Evolutionary conservation across 345 rosid genomes (phyloP).

Genomic region (Linum trigynum): DNA sequence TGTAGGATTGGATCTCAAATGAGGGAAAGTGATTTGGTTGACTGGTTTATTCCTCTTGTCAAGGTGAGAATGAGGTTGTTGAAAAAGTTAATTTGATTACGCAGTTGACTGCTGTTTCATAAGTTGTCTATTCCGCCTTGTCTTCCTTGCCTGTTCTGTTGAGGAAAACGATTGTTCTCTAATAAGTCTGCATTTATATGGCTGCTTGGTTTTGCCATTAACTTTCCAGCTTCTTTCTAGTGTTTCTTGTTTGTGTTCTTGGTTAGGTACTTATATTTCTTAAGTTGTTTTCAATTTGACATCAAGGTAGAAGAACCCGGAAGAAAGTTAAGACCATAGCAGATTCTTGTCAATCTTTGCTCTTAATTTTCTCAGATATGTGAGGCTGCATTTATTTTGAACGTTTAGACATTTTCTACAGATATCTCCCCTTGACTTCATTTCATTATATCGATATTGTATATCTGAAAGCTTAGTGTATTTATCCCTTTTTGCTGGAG

Average conservation of each 20-base stretch:
- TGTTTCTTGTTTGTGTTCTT: too few species aligned
- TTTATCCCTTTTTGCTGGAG: not conserved
- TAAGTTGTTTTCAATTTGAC: not conserved
- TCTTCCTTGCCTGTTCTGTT: constrained; percentile 2
- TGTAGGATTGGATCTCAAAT: constrained; percentile 87
- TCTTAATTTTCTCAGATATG: not conserved
- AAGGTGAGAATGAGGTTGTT: constrained; percentile 43
- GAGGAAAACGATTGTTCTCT: not conserved
- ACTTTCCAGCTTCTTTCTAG: too few species aligned
- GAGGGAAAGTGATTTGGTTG: constrained; percentile 72
- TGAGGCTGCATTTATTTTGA: not conserved
- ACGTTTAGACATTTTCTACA: not conserved
- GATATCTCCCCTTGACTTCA: too few species aligned
- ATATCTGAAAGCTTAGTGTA: not conserved
- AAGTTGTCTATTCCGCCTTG: not conserved
- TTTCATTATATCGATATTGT: not conserved
- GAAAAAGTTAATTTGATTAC: not conserved
- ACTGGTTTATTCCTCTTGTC: constrained; percentile 65
- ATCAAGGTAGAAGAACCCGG: not conserved
- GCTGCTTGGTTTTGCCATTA: too few species aligned
- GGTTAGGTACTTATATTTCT: too few species aligned
- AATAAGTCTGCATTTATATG: too few species aligned
- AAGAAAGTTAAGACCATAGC: not conserved
- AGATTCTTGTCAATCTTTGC: not conserved
- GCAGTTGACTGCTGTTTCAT: not conserved